phyloP scores from a whole-genome alignment of 2,329 filamentous ascomycete genomes.

The Cryphonectria parasitica region DNA sequence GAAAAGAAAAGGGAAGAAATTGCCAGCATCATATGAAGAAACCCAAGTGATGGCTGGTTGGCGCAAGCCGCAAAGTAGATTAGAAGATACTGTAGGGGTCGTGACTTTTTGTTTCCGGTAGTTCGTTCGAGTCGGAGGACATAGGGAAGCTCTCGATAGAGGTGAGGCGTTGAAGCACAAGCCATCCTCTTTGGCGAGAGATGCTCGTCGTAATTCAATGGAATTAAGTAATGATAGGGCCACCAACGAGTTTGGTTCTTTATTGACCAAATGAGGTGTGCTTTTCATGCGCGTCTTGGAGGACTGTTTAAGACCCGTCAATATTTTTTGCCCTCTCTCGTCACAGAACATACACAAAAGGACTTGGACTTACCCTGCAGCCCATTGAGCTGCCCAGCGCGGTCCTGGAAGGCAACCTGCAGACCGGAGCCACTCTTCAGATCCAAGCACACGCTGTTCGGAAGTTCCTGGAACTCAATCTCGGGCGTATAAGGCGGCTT shows the following conservation, averaged over 20 bases:
- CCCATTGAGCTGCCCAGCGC: slow-evolving; percentile 59
- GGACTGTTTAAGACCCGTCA: slow-evolving; percentile 41
- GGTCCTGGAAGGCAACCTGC: slow-evolving; percentile 67
- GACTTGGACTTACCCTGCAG: slow-evolving; percentile 53
- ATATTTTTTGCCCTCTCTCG: slow-evolving; percentile 21
- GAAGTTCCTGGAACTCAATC: slow-evolving; percentile 88
- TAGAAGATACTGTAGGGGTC: slow-evolving; percentile 26
- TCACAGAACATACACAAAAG: neutral
- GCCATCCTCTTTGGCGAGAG: slow-evolving; percentile 13
- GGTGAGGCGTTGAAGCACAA: slow-evolving; percentile 10
- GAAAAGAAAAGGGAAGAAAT: neutral
- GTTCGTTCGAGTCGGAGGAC: slow-evolving; percentile 26
- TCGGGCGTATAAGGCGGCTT: slow-evolving; percentile 79
- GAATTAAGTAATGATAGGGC: slow-evolving; percentile 11
- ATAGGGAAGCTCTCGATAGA: slow-evolving; percentile 27
- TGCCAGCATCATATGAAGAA: neutral
- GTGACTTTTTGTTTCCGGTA: slow-evolving; percentile 18
- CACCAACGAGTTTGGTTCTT: slow-evolving; percentile 3
- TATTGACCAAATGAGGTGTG: slow-evolving; percentile 41
- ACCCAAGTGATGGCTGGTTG: neutral
- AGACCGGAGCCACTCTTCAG: slow-evolving; percentile 64
- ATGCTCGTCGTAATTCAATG: slow-evolving; percentile 15
- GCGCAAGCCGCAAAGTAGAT: slow-evolving; percentile 15
- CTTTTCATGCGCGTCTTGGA: slow-evolving; percentile 47
- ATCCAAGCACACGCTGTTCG: slow-evolving; percentile 75